Percentiles rank a stretch among this genome's conserved stretches.
Evolutionary conservation across 1,284 basidiomycete species (phyloP).

Genomic region (Sphaerobolus stellatus): DNA sequence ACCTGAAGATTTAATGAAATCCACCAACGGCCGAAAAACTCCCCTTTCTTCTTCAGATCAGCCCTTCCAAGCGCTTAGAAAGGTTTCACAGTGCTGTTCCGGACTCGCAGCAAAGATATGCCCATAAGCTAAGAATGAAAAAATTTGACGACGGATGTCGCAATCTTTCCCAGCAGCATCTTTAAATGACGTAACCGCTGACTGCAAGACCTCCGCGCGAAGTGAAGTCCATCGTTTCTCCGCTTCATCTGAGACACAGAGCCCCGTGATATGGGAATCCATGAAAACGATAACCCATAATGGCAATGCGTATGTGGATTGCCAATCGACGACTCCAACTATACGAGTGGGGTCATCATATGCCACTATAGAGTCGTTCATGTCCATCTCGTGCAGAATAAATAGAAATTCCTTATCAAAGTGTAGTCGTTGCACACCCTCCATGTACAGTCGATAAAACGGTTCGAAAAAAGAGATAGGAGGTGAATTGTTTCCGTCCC

Average conservation of each 20-base stretch:
- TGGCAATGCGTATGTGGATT: not conserved
- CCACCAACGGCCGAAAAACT: too few species aligned
- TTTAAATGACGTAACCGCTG: not conserved
- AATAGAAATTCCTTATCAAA: not conserved
- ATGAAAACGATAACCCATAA: not conserved
- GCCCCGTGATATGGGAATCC: not conserved
- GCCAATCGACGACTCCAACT: not conserved
- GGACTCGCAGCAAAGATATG: too few species aligned
- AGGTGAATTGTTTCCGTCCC: not conserved
- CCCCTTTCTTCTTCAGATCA: too few species aligned
- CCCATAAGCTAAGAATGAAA: too few species aligned
- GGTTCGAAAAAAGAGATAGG: not conserved
- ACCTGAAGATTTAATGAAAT: too few species aligned
- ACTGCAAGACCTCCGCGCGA: not conserved
- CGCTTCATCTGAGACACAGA: not conserved
- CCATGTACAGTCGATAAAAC: not conserved
- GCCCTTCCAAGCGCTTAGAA: too few species aligned
- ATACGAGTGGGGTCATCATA: not conserved
- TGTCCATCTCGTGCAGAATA: not conserved
- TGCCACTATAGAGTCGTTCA: not conserved
- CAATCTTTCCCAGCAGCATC: too few species aligned
- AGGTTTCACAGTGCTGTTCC: too few species aligned
- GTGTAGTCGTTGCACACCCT: not conserved
- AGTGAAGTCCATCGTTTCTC: not conserved
- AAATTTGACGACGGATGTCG: too few species aligned